phyloP scores from a whole-genome alignment of 2,329 filamentous ascomycete species.

The Fusarium sp. region DNA sequence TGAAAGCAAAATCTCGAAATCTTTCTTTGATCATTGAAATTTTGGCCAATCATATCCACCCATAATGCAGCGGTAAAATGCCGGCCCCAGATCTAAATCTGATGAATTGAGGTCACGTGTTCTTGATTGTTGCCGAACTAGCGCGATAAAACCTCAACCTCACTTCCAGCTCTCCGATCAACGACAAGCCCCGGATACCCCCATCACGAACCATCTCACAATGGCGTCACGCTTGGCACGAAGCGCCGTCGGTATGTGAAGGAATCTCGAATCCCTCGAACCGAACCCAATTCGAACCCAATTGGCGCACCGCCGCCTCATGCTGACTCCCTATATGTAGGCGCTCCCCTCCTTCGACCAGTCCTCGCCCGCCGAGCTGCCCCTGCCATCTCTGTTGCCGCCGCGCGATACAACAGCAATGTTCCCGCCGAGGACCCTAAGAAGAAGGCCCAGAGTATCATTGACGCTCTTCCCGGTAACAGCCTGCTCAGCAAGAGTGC shows the following conservation, averaged over 20 bases:
- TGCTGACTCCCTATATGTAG: conserved; percentile 55
- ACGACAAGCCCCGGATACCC: conserved; percentile 56
- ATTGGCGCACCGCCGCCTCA: conserved; percentile 42
- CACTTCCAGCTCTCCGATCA: conserved; percentile 56
- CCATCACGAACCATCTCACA: conserved; percentile 70
- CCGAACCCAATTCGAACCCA: conserved; percentile 28
- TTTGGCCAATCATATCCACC: conserved; percentile 42
- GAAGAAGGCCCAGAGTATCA: conserved; percentile 94
- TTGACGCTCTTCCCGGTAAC: conserved; percentile 92
- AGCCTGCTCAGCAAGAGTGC: conserved; percentile 94
- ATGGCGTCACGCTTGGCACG: conserved; percentile 99
- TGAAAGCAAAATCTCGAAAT: conserved; percentile 43
- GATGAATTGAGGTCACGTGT: conserved; percentile 48
- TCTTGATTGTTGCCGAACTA: conserved; percentile 49
- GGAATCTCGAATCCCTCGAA: conserved; percentile 14
- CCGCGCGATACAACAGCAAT: conserved; percentile 75
- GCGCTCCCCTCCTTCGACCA: conserved; percentile 90
- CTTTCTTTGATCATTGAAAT: conserved; percentile 41
- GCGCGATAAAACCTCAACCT: conserved; percentile 61
- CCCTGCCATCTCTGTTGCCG: conserved; percentile 75
- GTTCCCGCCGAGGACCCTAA: conserved; percentile 89
- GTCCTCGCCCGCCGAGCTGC: conserved; percentile 77
- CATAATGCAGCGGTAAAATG: conserved; percentile 34
- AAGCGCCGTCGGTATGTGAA: conserved; percentile 86
- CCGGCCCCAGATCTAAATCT: conserved; percentile 39